phyloP scores from a whole-genome alignment of 2,329 filamentous ascomycete genomes.

The Hymenoscyphus albidus region DNA sequence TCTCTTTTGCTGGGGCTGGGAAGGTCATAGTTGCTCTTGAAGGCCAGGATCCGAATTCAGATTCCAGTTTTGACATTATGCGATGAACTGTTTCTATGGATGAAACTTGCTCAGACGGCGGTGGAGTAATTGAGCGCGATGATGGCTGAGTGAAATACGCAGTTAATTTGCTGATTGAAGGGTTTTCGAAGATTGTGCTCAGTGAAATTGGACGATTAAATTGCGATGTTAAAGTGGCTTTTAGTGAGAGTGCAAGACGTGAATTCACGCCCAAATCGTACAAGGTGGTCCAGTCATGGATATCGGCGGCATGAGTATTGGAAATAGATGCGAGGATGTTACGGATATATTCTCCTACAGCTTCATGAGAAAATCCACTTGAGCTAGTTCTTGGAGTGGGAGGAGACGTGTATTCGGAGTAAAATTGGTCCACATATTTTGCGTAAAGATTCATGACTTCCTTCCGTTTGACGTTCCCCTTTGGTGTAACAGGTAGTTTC shows the following conservation, averaged over 20 bases:
- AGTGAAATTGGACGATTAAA: slow-evolving; percentile 29
- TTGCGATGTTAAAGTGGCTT: slow-evolving; percentile 23
- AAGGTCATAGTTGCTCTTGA: slow-evolving; percentile 9
- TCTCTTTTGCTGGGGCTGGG: slow-evolving; percentile 19
- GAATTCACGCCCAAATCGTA: slow-evolving; percentile 31
- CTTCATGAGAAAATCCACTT: slow-evolving; percentile 6
- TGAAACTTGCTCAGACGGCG: background rate
- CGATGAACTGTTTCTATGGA: slow-evolving; percentile 22
- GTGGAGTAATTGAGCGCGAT: slow-evolving; percentile 7
- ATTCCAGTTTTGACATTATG: slow-evolving; percentile 26
- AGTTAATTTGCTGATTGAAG: slow-evolving; percentile 26
- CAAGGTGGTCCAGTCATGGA: slow-evolving; percentile 28
- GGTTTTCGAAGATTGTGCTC: slow-evolving; percentile 32
- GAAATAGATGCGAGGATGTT: slow-evolving; percentile 21
- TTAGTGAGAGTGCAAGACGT: slow-evolving; percentile 27
- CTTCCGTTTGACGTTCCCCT: slow-evolving; percentile 35
- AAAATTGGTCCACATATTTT: slow-evolving; percentile 25
- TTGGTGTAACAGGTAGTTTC: slow-evolving; percentile 32
- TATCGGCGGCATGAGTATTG: slow-evolving; percentile 14
- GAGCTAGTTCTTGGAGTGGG: background rate
- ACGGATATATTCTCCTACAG: slow-evolving; percentile 25
- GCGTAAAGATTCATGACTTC: slow-evolving; percentile 30
- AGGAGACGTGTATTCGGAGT: slow-evolving; percentile 13
- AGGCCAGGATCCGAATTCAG: slow-evolving; percentile 27
- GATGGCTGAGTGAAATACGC: slow-evolving; percentile 14